These are phyloP conservation scores for Pontederia paniculata DNA, from an alignment of 176 grass and related monocot species.

Conservation along the genomic window DNA sequence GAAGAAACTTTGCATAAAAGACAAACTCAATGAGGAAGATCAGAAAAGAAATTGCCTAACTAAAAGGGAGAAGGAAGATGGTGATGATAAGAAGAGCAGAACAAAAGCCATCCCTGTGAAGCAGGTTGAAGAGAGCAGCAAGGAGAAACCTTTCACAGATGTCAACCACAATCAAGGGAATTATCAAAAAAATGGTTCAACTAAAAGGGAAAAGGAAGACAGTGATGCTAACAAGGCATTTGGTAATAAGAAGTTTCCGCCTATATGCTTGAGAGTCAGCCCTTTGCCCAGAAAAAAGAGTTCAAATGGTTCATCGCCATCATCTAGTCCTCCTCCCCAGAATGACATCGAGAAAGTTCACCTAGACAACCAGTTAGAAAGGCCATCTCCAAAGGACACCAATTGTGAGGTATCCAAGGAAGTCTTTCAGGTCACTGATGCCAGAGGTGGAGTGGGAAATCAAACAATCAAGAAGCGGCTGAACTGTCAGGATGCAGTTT, in stretches of 20 bases:
- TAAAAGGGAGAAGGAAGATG: constrained; percentile 26
- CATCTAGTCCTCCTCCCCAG: constrained; percentile 12
- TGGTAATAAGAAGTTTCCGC: constrained; percentile 41
- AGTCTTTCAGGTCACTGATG: neutral
- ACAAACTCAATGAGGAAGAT: constrained; percentile 11
- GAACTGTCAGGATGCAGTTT: too few relatives aligned
- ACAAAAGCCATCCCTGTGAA: constrained; percentile 19
- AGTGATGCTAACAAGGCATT: constrained; percentile 22
- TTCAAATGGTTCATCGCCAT: constrained; percentile 44
- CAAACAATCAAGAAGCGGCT: too few relatives aligned
- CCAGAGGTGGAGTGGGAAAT: too few relatives aligned
- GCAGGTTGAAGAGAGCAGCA: constrained; percentile 5
- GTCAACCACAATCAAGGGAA: neutral
- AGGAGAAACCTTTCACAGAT: constrained; percentile 15
- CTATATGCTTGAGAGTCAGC: constrained; percentile 70
- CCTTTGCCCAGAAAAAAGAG: constrained; percentile 52
- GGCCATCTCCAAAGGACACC: neutral
- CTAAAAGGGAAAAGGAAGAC: constrained; percentile 11
- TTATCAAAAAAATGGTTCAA: too few relatives aligned
- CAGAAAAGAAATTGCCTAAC: constrained; percentile 12
- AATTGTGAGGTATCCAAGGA: neutral
- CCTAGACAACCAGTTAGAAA: constrained; percentile 13
- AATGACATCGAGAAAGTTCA: constrained; percentile 13
- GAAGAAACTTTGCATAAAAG: constrained; percentile 16
- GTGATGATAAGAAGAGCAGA: constrained; percentile 22